Evolutionary conservation across 768 basidiomycete genomes (phyloP), one percentile per base, ranked within the genome.

Genomic region (Lactarius vividus): DNA sequence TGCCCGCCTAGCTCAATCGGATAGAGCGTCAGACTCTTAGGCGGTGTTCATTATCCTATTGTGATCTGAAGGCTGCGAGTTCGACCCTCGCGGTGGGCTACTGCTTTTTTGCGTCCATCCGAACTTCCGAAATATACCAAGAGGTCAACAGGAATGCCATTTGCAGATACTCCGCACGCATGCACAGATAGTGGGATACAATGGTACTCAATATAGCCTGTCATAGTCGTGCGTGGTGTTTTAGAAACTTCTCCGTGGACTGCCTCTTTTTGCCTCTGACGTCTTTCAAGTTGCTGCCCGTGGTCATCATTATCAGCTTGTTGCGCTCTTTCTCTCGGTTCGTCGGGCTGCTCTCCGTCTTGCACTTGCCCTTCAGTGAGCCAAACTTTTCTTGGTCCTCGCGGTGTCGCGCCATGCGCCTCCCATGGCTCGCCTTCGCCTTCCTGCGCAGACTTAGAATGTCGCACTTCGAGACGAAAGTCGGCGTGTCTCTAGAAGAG

Each of bases 391-490:
- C n/a, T n/a, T n/a, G n/a, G n/a, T n/a, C n/a, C n/a, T n/a, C n/a
- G n/a, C n/a, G n/a, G n/a, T n/a, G n/a, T n/a, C n/a, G n/a, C n/a
- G n/a, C n/a, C 77, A 98, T 84, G 26, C 96, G 89, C 73, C 96
- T 95, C 61, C 91, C 92, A 74, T 98, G 98, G 74, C 92, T 88
- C 1, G 92, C 86, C 77, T 98, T 99, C 40, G 83, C 82, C 80
- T 95, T 96, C 79, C 98, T 98, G 62, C 91, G 85, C 16, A 93
- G 92, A 1, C 97, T 96, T 10, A 98, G 81, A 68, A 99, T 98
- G 72, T 96, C 94, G 67, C 83, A 84, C 73, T 98, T 96, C 16
- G 91, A 92, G 59, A 98, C 81, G 78, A 96, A 93, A 18, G 78
- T 82, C 29, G 83, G 79, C 2, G 79, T 73, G 44, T 83, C 79